Evolutionary conservation across 129 eudicot genomes (phyloP).

Genomic region (Helianthus tuberosus): DNA sequence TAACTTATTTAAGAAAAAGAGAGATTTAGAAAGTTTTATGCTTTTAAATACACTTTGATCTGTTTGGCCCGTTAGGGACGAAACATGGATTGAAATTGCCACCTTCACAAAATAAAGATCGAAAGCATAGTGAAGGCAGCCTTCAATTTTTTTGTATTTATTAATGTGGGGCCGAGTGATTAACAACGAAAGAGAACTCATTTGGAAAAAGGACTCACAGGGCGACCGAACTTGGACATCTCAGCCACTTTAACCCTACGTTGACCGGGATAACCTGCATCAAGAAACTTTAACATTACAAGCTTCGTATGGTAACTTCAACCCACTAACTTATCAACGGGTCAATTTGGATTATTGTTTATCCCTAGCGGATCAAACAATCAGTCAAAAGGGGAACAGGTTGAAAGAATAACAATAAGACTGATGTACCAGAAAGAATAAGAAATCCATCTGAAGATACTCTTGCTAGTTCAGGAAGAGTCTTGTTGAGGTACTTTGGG

Average conservation of each 20-base stretch:
- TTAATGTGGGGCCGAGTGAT: not conserved
- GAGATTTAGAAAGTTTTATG: too few species aligned
- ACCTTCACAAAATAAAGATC: too few species aligned
- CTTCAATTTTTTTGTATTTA: not conserved
- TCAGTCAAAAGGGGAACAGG: too few species aligned
- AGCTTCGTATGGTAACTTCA: too few species aligned
- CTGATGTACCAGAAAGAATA: slow-evolving; percentile 72
- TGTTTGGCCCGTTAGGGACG: too few species aligned
- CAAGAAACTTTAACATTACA: not conserved
- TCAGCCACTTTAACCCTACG: slow-evolving; percentile 70
- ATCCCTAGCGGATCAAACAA: too few species aligned
- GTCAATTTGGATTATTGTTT: not conserved
- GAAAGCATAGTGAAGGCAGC: too few species aligned
- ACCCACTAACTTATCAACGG: not conserved
- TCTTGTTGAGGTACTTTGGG: slow-evolving; percentile 89
- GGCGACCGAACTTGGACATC: slow-evolving; percentile 78
- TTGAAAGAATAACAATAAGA: not conserved
- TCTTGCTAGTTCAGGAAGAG: slow-evolving; percentile 86
- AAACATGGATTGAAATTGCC: not conserved
- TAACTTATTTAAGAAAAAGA: too few species aligned
- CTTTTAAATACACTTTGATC: too few species aligned
- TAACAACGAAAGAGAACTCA: not conserved
- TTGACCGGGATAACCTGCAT: slow-evolving; percentile 73
- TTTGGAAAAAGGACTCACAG: slow-evolving; percentile 50
- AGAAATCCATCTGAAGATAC: slow-evolving; percentile 90